Conservation (phyloP, 495 filamentous ascomycete genomes). For the Elasticomyces elasticus region DNA sequence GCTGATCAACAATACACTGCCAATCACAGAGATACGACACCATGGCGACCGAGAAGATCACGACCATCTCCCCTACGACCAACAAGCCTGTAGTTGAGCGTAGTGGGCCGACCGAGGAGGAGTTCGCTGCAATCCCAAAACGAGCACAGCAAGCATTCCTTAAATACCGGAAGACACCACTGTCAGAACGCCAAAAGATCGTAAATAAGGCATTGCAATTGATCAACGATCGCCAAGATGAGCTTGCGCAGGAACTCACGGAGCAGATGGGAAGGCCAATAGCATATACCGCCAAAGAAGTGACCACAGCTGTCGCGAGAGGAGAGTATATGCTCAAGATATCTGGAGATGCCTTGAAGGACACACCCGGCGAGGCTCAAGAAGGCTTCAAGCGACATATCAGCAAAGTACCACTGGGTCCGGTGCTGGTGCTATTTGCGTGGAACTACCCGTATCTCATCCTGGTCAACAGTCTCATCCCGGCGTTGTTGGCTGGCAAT, state of each 20-base stretch:
- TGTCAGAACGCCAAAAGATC: constrained; percentile 62
- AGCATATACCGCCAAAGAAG: constrained; percentile 68
- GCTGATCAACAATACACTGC: not conserved
- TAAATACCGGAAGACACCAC: constrained; percentile 51
- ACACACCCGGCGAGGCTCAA: constrained; percentile 70
- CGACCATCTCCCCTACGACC: constrained; percentile 81
- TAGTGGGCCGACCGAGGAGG: constrained; percentile 54
- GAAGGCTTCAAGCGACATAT: constrained; percentile 83
- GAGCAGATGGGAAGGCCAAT: constrained; percentile 94
- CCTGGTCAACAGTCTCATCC: constrained; percentile 80
- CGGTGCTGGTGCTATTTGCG: constrained; percentile 77
- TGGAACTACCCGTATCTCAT: constrained; percentile 97
- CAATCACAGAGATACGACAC: not conserved
- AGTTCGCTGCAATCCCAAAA: constrained; percentile 55
- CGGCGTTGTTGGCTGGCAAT: constrained; percentile 78
- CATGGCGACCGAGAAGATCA: constrained; percentile 55
- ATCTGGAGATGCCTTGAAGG: constrained; percentile 57
- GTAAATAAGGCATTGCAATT: constrained; percentile 63
- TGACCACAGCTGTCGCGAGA: constrained; percentile 69
- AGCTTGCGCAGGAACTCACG: constrained; percentile 70
- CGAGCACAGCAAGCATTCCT: constrained; percentile 62
- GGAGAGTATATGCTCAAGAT: constrained; percentile 75
- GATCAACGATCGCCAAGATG: constrained; percentile 61
- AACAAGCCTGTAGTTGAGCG: constrained; percentile 67
- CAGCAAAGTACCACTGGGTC: constrained; percentile 73